These are phyloP conservation scores for Syncephalastrum racemosum DNA, from an alignment of 371 early-diverging fungal genomes.

Conservation along the genomic window DNA sequence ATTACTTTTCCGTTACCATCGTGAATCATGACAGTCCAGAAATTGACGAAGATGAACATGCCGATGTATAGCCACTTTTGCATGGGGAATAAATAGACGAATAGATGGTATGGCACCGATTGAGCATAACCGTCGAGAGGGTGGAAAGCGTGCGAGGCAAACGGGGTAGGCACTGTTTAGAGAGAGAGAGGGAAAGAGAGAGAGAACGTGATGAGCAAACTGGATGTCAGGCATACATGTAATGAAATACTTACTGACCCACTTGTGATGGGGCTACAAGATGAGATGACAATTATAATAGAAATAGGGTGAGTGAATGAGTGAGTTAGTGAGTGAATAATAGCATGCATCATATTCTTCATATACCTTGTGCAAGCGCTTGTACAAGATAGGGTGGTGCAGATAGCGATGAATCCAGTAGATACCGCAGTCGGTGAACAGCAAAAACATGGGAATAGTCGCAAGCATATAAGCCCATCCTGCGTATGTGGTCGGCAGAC, in stretches of 20 bases:
- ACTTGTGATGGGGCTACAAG: slow-evolving; percentile 54
- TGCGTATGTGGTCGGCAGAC: slow-evolving; percentile 26
- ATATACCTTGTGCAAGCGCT: slow-evolving; percentile 82
- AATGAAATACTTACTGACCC: slow-evolving; percentile 36
- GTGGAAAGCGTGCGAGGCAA: slow-evolving; percentile 95
- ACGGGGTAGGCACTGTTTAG: slow-evolving; percentile 88
- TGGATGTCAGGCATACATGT: slow-evolving; percentile 3
- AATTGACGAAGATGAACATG: slow-evolving; percentile 87
- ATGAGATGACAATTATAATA: not conserved
- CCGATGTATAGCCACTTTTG: slow-evolving; percentile 83
- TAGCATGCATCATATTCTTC: not conserved
- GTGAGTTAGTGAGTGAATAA: slow-evolving; percentile 1
- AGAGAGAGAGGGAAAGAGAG: no score
- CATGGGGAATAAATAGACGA: slow-evolving; percentile 87
- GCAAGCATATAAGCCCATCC: slow-evolving; percentile 66
- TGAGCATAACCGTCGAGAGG: slow-evolving; percentile 92
- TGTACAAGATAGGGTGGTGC: slow-evolving; percentile 87
- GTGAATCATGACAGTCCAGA: slow-evolving; percentile 97
- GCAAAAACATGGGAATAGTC: slow-evolving; percentile 72
- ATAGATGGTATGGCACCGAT: slow-evolving; percentile 93
- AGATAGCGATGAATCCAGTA: slow-evolving; percentile 93
- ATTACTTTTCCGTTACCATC: slow-evolving; percentile 65
- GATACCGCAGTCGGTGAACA: slow-evolving; percentile 91
- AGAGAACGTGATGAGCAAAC: not conserved
- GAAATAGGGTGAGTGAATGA: slow-evolving; percentile 1